Evolutionary conservation across 805 yeast species (phyloP), one percentile per base, ranked within the genome.

Genomic region (Jamesozyma piceae): DNA sequence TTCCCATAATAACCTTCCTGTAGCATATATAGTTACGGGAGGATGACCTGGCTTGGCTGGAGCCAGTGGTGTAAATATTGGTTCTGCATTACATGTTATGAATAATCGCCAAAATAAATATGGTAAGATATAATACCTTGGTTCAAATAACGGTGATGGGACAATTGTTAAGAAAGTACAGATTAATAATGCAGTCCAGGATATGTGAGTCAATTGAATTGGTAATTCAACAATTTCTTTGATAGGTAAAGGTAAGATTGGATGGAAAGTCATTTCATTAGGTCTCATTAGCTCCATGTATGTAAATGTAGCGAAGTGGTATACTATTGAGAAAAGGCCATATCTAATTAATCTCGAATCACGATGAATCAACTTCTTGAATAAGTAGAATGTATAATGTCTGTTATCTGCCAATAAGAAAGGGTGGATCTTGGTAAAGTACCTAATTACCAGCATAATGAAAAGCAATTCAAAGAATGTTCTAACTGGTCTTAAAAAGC

Each of bases 141-240:
- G 95, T 62, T 92, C 98, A 55, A 92, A 80, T 49, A 92, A 68
- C 4, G 97, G 98, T 0, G 96, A 80, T 18, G 97, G 96, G 0
- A 83, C 74, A 18, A 92, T 68, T 0, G 92, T 82, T 5, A 77
- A 59, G 1, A 70, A 52, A 0, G 76, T 67, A 35, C 88, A 80
- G 0, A 63, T 60, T 2, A 77, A 42, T 45, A 71, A 78, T 0
- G 78, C 73, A 4, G 75, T 40, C 34, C 73, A 69, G n/a, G 80
- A 63, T 18, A 69, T 64, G 22, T 69, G 72, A 13, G 72, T 65
- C 40, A 68, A 59, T 47, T 67, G 69, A 22, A 66, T 47, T 3
- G 73, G 73, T 22, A 67, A 43, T 20, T 64, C 66, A 1, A 52
- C 46, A 1, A 60, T 37, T 6, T 57, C 51, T 43, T 66, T 66